Conservation (phyloP, 2,329 filamentous ascomycete species). For the Zymoseptoria ardabiliae region DNA sequence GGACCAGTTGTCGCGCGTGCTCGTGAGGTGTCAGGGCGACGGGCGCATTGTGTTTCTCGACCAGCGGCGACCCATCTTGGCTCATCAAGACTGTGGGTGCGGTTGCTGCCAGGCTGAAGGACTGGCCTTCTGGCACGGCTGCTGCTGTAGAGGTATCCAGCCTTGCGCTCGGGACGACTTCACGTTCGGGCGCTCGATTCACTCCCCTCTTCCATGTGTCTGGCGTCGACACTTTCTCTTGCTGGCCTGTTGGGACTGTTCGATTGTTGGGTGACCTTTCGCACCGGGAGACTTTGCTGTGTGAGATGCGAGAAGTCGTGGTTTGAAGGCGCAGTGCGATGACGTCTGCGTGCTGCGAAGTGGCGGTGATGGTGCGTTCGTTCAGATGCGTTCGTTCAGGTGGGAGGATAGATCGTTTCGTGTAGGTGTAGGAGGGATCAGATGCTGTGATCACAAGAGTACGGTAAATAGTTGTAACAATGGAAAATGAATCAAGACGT, state of each 20-base stretch:
- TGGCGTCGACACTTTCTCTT: neutral
- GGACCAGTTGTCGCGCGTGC: conserved; percentile 58
- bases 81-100: conserved; percentile 88
- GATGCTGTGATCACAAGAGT: neutral
- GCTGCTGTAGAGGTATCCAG: conserved; percentile 8
- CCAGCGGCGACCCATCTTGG: conserved; percentile 52
- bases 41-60: conserved; percentile 44
- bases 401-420: neutral
- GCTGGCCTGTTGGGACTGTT: neutral
- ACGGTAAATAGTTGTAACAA: neutral
- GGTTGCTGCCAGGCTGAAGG: conserved; percentile 36
- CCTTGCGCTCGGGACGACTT: conserved; percentile 7
- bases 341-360: neutral
- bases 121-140: conserved; percentile 8
- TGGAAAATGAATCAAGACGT: neutral
- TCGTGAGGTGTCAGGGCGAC: conserved; percentile 40
- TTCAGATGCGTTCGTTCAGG: neutral
- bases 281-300: neutral
- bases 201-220: neutral
- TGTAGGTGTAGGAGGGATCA: neutral
- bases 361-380: neutral
- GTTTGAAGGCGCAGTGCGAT: neutral
- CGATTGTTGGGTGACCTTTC: neutral
- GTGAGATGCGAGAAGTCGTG: neutral
- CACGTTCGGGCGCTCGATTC: conserved; percentile 6